Percentiles rank a stretch among this genome's conserved stretches.
Evolutionary conservation across 2,329 filamentous ascomycete species (phyloP).

Genomic region (Polychaeton citri): DNA sequence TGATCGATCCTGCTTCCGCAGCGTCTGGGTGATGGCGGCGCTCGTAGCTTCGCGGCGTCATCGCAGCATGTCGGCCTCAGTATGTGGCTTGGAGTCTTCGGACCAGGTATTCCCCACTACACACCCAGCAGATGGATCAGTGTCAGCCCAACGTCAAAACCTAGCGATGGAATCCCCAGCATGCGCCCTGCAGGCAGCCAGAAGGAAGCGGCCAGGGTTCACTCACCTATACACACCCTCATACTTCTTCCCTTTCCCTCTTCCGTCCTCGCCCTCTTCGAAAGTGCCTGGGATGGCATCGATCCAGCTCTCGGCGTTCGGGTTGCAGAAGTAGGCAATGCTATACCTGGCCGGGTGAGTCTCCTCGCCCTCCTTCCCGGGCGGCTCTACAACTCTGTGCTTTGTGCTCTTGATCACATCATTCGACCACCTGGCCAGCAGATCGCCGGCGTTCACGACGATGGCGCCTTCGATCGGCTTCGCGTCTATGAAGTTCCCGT

Average conservation of each 20-base stretch:
- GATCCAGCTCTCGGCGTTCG: conserved; percentile 62
- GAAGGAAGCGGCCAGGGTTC: too few species aligned
- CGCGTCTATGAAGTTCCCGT: conserved; percentile 64
- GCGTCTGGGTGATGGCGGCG: too few species aligned
- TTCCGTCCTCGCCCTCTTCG: conserved; percentile 37
- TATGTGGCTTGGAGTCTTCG: conserved; percentile 63
- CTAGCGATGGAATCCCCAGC: background rate
- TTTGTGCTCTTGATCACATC: conserved; percentile 82
- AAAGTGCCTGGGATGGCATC: conserved; percentile 73
- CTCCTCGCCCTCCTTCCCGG: conserved; percentile 39
- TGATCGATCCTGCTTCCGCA: too few species aligned
- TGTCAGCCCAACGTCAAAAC: background rate
- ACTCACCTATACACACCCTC: conserved; percentile 46
- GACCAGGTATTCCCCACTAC: conserved; percentile 65
- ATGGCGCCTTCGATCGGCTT: conserved; percentile 70
- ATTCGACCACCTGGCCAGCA: conserved; percentile 80
- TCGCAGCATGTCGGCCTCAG: conserved; percentile 30
- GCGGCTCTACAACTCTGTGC: conserved; percentile 81
- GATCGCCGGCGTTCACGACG: conserved; percentile 79
- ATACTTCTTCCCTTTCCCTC: conserved; percentile 52
- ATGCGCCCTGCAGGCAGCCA: too few species aligned
- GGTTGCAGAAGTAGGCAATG: conserved; percentile 88
- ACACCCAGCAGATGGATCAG: background rate
- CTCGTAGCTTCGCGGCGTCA: too few species aligned
- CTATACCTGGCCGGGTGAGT: conserved; percentile 67